Conservation (phyloP, 345 rosid genomes). For the Pugionium dolabratum region DNA sequence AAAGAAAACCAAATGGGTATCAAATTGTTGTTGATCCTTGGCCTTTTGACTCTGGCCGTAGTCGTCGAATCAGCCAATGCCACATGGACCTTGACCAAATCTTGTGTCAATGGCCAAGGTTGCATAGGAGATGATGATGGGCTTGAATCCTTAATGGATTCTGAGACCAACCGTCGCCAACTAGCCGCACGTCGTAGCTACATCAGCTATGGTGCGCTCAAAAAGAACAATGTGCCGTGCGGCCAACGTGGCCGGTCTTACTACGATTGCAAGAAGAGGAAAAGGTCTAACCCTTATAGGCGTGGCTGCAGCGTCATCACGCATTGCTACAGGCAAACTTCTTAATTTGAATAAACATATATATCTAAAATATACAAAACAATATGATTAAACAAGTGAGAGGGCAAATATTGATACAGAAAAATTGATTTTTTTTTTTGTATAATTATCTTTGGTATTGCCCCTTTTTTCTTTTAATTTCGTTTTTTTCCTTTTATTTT, state of each 20-base stretch:
- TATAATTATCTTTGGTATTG: too few relatives aligned
- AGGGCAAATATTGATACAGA: background rate
- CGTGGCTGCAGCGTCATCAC: slow-evolving; percentile 59
- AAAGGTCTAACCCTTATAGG: slow-evolving; percentile 49
- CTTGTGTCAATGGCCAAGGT: slow-evolving; percentile 39
- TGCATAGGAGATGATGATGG: slow-evolving; percentile 43
- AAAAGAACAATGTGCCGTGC: slow-evolving; percentile 47
- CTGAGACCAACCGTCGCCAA: slow-evolving; percentile 41
- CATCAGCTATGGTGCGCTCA: slow-evolving; percentile 54
- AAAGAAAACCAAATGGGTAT: slow-evolving; percentile 41
- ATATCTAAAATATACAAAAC: background rate
- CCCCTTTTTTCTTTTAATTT: slow-evolving; percentile 4
- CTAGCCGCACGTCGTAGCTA: slow-evolving; percentile 36
- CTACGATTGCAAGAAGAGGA: slow-evolving; percentile 47
- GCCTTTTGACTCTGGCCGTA: slow-evolving; percentile 37
- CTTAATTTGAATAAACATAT: slow-evolving; percentile 23
- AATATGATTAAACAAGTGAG: slow-evolving; percentile 10
- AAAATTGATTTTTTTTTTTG: too few relatives aligned
- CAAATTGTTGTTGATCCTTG: slow-evolving; percentile 41
- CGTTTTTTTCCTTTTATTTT: slow-evolving; percentile 21
- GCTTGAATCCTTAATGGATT: slow-evolving; percentile 44
- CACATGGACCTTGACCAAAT: slow-evolving; percentile 30
- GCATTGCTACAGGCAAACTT: slow-evolving; percentile 44
- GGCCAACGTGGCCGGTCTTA: slow-evolving; percentile 49
- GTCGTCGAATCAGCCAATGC: slow-evolving; percentile 38